Evolutionary conservation across 139 green algal species (phyloP), one percentile per base, ranked within the genome.

Genomic region (Deuterostichococcus epilithicus): DNA sequence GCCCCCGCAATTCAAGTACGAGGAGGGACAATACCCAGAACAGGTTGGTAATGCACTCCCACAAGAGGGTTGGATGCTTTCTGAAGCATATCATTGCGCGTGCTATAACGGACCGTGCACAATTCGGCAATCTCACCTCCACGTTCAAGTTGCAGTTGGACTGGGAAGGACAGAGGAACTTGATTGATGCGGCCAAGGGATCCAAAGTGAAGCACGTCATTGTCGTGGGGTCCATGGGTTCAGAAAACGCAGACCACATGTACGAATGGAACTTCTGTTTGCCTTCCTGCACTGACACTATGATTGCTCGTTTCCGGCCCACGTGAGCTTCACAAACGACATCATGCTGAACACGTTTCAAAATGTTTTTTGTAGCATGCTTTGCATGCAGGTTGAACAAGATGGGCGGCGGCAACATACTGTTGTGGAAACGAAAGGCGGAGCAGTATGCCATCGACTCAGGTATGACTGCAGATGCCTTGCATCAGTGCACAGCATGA

Each of bases 131-230:
- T 52, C 13, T 8, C 8, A 13, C 42, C 42, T 52, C 8, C 13
- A 52, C 13, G 42, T 13, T 13, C 8, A 23, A 13, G 8, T 52
- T 52, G 42, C 42, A 52, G 42, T 23, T 52, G 8, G 83, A 88
- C 76, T 88, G 81, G 80, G 37, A 80, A 25, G 83, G 83, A 3
- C 80, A 86, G 71, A 87, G 85, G n/a, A 68, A 69, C 18, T 84
- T 90, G 63, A 89, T 89, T 68, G 85, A 89, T 59, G 76, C 83
- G 37, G 85, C 66, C 1, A 44, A 23, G 52, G 42, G 71, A 63
- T 36, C 67, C n/a, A 42, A 33, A 4, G 65, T 63, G n/a, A 68
- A 68, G 47, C 47, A 68, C 37, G n/a, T 76, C 8, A 10, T 73
- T 26, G 32, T 33, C 8, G 42, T 52, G 42, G 42, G 42, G 8